These are phyloP conservation scores for Curvularia hawaiiensis DNA, from an alignment of 2,329 filamentous ascomycete genomes.

Conservation along the genomic window DNA sequence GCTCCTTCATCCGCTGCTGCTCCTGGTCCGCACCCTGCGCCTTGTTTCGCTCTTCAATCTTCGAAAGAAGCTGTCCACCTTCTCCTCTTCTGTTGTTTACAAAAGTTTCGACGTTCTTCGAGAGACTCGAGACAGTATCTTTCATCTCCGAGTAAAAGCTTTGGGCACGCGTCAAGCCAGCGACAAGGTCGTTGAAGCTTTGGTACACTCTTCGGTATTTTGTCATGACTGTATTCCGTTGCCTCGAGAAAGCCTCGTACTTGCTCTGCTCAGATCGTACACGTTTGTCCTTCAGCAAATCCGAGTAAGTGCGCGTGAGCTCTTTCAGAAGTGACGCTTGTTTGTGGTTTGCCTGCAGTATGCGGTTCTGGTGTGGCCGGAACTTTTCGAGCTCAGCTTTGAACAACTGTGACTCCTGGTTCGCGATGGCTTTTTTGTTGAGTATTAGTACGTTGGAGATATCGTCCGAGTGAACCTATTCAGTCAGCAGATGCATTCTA, in stretches of 20 bases:
- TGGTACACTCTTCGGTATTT: slow-evolving; percentile 92
- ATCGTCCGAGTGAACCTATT: slow-evolving; percentile 89
- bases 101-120: slow-evolving; percentile 96
- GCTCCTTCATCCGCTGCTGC: slow-evolving; percentile 78
- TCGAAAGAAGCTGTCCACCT: slow-evolving; percentile 83
- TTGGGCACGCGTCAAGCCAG: slow-evolving; percentile 85
- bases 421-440: slow-evolving; percentile 95
- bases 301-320: slow-evolving; percentile 83
- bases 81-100: slow-evolving; percentile 93
- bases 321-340: slow-evolving; percentile 95
- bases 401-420: slow-evolving; percentile 90
- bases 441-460: slow-evolving; percentile 97
- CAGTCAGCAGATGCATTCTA: slow-evolving; percentile 2
- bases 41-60: slow-evolving; percentile 83
- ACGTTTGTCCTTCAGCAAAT: slow-evolving; percentile 88
- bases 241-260: slow-evolving; percentile 85
- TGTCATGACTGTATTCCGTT: slow-evolving; percentile 78
- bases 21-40: slow-evolving; percentile 78
- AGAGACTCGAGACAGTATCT: slow-evolving; percentile 87
- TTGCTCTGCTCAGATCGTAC: slow-evolving; percentile 94
- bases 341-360: slow-evolving; percentile 94
- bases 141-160: slow-evolving; percentile 96
- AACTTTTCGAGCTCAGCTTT: slow-evolving; percentile 98
- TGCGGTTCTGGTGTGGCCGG: slow-evolving; percentile 84
- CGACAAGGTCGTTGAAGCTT: slow-evolving; percentile 86